phyloP scores from a whole-genome alignment of 768 basidiomycete genomes.

The Boletus rubescentipes region DNA sequence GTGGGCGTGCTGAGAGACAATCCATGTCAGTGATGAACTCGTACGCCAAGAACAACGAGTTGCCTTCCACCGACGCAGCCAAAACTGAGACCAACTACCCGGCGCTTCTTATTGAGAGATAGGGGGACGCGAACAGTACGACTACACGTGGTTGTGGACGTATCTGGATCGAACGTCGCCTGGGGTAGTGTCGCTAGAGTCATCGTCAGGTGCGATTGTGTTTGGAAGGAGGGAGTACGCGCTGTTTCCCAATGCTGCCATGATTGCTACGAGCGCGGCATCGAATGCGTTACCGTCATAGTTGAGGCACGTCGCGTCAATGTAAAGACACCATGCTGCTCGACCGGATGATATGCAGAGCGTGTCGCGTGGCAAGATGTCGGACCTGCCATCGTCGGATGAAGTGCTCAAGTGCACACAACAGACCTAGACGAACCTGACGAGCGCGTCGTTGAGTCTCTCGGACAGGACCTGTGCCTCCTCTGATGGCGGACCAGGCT shows the following conservation, averaged over 20 bases:
- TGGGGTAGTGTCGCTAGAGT: slow-evolving; percentile 64
- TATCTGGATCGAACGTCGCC: slow-evolving; percentile 69
- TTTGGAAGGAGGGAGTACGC: slow-evolving; percentile 40
- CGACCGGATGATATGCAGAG: slow-evolving; percentile 81
- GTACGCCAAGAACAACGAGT: background rate
- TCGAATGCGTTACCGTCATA: slow-evolving; percentile 97
- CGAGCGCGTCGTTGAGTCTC: slow-evolving; percentile 73
- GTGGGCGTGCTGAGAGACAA: slow-evolving; percentile 36
- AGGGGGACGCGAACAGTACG: slow-evolving; percentile 48
- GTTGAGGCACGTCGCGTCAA: slow-evolving; percentile 94
- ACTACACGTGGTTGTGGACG: slow-evolving; percentile 61
- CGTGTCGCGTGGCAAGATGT: slow-evolving; percentile 58
- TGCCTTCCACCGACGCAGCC: slow-evolving; percentile 27
- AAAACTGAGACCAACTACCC: slow-evolving; percentile 24
- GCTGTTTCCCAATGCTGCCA: slow-evolving; percentile 86
- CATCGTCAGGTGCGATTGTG: background rate
- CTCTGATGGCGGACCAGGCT: slow-evolving; percentile 91
- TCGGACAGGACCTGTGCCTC: slow-evolving; percentile 92
- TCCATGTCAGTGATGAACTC: background rate
- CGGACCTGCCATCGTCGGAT: slow-evolving; percentile 49
- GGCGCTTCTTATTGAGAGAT: slow-evolving; percentile 33
- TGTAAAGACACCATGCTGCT: slow-evolving; percentile 90
- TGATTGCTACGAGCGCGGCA: slow-evolving; percentile 83
- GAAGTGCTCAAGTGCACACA: background rate
- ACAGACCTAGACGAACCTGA: slow-evolving; percentile 48